Evolutionary conservation across 495 filamentous ascomycete species (phyloP).

Genomic region (Neohortaea acidophila): DNA sequence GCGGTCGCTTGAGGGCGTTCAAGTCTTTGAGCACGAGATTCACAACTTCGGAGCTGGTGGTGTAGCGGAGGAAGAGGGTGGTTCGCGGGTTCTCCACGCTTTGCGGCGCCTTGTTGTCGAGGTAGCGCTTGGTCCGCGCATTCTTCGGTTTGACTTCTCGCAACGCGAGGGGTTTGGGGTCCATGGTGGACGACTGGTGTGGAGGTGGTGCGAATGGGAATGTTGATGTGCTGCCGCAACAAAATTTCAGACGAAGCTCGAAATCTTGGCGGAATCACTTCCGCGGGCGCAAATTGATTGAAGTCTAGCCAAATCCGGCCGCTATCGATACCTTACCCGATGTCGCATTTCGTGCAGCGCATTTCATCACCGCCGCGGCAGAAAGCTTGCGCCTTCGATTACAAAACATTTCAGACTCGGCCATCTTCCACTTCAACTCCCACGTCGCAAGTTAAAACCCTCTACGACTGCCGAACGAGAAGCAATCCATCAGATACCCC

Average conservation of each 20-base stretch:
- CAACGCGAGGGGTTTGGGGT: slow-evolving; percentile 5
- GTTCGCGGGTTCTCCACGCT: slow-evolving; percentile 72
- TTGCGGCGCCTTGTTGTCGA: slow-evolving; percentile 85
- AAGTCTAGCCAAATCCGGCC: no score
- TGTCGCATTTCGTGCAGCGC: no score
- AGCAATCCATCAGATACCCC: no score
- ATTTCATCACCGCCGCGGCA: no score
- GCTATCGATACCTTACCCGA: no score
- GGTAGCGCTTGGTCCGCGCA: slow-evolving; percentile 80
- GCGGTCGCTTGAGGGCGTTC: slow-evolving; percentile 60
- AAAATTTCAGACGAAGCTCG: neutral
- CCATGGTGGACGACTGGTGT: neutral
- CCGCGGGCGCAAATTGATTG: no score
- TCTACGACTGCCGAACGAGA: no score
- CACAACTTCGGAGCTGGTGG: slow-evolving; percentile 58
- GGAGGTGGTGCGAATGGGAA: neutral
- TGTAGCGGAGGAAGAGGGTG: slow-evolving; percentile 71
- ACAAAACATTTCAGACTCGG: no score
- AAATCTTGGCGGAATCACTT: neutral
- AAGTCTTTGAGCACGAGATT: slow-evolving; percentile 72
- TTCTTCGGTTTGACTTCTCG: slow-evolving; percentile 58
- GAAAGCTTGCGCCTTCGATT: no score
- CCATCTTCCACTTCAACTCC: neutral
- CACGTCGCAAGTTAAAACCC: neutral
- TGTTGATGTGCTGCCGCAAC: neutral